Percentiles rank a stretch among this genome's conserved stretches.
Conservation (phyloP, 495 filamentous ascomycete species). For the Rusavskia elegans region DNA sequence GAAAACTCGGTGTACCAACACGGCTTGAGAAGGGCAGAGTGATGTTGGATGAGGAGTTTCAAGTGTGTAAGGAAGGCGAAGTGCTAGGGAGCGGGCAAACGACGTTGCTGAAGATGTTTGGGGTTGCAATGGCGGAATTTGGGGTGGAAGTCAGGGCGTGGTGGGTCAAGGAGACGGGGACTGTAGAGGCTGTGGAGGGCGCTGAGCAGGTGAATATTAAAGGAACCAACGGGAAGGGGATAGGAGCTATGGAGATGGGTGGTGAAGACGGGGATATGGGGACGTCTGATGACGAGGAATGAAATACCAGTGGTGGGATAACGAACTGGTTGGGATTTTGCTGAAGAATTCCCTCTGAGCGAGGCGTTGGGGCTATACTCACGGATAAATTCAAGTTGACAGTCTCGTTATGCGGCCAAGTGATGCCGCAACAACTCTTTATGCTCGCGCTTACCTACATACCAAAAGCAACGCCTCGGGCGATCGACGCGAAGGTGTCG, state of each 20-base stretch:
- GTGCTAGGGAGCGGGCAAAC: constrained; percentile 78
- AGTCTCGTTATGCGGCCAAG: too few species aligned
- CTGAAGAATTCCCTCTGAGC: not conserved
- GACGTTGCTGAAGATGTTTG: constrained; percentile 84
- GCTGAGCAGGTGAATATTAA: constrained; percentile 11
- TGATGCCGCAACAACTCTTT: too few species aligned
- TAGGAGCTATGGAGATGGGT: constrained; percentile 16
- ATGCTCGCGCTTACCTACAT: too few species aligned
- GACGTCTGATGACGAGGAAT: constrained; percentile 4
- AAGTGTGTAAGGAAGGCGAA: constrained; percentile 68
- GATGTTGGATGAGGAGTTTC: constrained; percentile 59
- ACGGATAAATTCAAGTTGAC: too few species aligned
- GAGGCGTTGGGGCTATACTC: constrained; percentile 1
- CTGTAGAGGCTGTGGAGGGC: constrained; percentile 27
- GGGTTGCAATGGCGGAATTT: constrained; percentile 78
- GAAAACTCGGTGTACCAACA: constrained; percentile 77
- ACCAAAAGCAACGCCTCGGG: not conserved
- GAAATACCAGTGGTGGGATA: not conserved
- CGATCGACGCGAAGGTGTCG: not conserved
- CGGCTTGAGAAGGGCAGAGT: constrained; percentile 78
- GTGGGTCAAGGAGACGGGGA: constrained; percentile 26
- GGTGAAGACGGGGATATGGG: constrained; percentile 25
- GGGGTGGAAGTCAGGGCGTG: constrained; percentile 55
- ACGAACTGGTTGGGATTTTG: not conserved
- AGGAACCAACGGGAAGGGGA: not conserved